Percentiles rank a stretch among this genome's conserved stretches.
phyloP scores from a whole-genome alignment of 2,329 filamentous ascomycete genomes.

The Penicillium occitanis region DNA sequence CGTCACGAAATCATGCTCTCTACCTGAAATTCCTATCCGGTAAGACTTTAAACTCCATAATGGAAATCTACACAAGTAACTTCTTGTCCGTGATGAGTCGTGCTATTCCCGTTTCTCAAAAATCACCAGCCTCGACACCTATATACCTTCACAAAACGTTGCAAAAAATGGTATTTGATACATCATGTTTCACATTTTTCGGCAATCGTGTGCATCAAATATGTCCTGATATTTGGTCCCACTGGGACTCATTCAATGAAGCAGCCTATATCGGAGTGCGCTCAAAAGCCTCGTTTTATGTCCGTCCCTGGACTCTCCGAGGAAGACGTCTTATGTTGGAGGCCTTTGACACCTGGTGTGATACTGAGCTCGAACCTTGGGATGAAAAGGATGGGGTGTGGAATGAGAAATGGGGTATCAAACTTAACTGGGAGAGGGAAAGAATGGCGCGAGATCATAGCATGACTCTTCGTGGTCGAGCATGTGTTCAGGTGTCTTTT shows the following conservation, averaged over 20 bases:
- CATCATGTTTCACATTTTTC: conserved; percentile 19
- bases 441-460: conserved; percentile 17
- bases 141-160: conserved; percentile 16
- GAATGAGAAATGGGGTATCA: conserved; percentile 22
- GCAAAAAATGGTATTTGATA: conserved; percentile 18
- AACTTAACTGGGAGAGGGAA: conserved; percentile 22
- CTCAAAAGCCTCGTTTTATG: conserved; percentile 8
- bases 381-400: conserved; percentile 9
- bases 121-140: not conserved
- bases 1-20: conserved; percentile 17
- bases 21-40: conserved; percentile 17
- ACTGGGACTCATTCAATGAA: conserved; percentile 17
- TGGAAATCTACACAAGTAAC: conserved; percentile 14
- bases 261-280: conserved; percentile 20
- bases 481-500: conserved; percentile 20
- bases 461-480: conserved; percentile 17
- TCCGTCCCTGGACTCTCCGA: conserved; percentile 14
- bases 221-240: conserved; percentile 17
- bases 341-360: conserved; percentile 17
- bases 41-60: conserved; percentile 9
- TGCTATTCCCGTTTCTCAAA: not conserved
- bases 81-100: conserved; percentile 4
- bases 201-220: conserved; percentile 13
- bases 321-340: conserved; percentile 11
- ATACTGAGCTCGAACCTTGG: conserved; percentile 19